phyloP scores from a whole-genome alignment of 1,284 basidiomycete genomes.

The Melampsora occidentalis region DNA sequence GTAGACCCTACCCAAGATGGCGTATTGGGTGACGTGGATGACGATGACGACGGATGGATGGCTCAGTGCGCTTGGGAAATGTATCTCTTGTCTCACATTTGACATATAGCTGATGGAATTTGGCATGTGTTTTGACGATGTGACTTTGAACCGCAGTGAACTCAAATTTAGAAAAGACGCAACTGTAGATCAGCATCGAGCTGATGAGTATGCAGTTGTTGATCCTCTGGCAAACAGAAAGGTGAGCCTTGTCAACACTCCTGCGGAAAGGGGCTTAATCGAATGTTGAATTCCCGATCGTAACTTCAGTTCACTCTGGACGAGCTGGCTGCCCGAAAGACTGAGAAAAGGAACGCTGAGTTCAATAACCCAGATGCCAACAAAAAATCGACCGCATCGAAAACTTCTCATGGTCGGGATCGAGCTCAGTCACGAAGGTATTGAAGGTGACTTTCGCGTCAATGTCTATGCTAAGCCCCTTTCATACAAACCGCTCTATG shows the following conservation, averaged over 20 bases:
- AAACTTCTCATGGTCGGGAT: neutral
- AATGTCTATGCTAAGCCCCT: too few relatives aligned
- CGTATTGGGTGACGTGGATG: constrained; percentile 40
- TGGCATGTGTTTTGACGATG: neutral
- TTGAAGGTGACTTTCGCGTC: neutral
- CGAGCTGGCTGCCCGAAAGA: constrained; percentile 39
- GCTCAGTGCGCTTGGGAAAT: constrained; percentile 13
- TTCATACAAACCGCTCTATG: too few relatives aligned
- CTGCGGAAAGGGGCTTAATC: neutral
- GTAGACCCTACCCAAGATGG: constrained; percentile 34
- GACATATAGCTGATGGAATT: neutral
- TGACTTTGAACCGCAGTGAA: neutral
- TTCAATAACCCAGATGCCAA: neutral
- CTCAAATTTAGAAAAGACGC: constrained; percentile 40
- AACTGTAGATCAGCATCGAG: constrained; percentile 34
- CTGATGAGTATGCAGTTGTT: constrained; percentile 39
- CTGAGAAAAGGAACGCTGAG: constrained; percentile 25
- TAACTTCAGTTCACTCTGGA: constrained; percentile 20
- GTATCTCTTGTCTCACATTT: neutral
- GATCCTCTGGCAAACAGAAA: constrained; percentile 40
- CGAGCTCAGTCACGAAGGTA: neutral
- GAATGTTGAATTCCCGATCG: neutral
- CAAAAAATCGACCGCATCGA: neutral
- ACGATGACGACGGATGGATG: constrained; percentile 42
- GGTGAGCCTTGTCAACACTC: constrained; percentile 8